Base-by-base conservation (phyloP, 2,329 filamentous ascomycete species). In the Fusarium acutatum region DNA sequence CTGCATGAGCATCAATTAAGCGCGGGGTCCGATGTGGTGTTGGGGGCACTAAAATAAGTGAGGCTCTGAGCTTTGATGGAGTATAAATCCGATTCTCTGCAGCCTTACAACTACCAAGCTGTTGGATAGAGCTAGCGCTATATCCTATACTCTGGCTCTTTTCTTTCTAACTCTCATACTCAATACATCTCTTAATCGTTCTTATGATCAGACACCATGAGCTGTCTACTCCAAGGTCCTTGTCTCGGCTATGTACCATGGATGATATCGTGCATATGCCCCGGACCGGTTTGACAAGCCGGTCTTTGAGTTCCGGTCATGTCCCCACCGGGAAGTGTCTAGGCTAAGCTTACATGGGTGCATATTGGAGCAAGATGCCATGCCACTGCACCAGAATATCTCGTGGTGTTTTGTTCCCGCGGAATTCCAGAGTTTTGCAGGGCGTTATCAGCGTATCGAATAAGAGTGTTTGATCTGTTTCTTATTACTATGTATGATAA, bases 241-340 rank as follows among this genome's bases (percentile, higher is more conserved):
- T 65, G 59, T 59, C 67, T 57, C 52, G 61, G 38, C 52, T 41
- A 65, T 54, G 67, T 60, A 41, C 44, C 35, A 60, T 59, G 66
- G 66, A 53, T 57, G 66, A 70, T 59, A 69, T 69, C 52, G 66
- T 70, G 66, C 67, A 70, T 70, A 70, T 49, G 53, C 64, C 63
- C 54, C 47, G 63, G 65, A 67, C 64, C 64, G 63, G 65, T 62
- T 68, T 67, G 50, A 49, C 65, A 65, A 69, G 59, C 46, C 67
- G 67, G 67, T 54, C 59, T 69, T 69, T 60, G 66, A 69, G 26
- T 70, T 69, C 67, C 67, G 67, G 60, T n/a, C 53, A 34, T 18
- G 43, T 70, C 44, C 24, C 67, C 65, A 65, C 66, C 32, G 28
- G 43, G 54, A 54, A 54, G 43, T 59, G 44, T 46, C 35, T 22